A percentile compares a stretch with the other conserved stretches of the same genome.
Evolutionary conservation across 2,329 filamentous ascomycete species (phyloP).

Genomic region (Penicillium occitanis): DNA sequence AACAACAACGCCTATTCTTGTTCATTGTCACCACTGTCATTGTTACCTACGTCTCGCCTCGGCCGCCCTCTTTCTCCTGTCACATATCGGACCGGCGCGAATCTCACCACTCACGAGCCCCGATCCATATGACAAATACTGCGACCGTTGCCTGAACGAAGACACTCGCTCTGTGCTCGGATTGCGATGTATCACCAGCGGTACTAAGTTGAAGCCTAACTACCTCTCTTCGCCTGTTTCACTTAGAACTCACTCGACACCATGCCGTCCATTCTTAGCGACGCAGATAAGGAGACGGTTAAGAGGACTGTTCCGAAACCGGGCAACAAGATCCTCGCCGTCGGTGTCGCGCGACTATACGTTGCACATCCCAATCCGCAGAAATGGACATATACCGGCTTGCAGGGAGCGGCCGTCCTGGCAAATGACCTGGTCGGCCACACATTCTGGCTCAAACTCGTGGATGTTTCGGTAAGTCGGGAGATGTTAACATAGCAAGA

Average conservation of each 20-base stretch:
- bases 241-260: conserved; percentile 17
- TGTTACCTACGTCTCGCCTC: background rate
- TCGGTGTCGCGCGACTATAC: conserved; percentile 90
- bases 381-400: conserved; percentile 89
- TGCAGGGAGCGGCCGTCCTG: conserved; percentile 88
- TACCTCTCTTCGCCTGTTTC: conserved; percentile 12
- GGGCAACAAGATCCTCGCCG: conserved; percentile 95
- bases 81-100: background rate
- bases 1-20: background rate
- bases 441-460: conserved; percentile 96
- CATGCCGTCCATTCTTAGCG: conserved; percentile 70
- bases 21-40: conserved; percentile 1
- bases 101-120: background rate
- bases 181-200: conserved; percentile 15
- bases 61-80: background rate
- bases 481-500: background rate
- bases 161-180: background rate
- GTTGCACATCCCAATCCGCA: conserved; percentile 82
- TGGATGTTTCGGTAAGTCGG: conserved; percentile 81
- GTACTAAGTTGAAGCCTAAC: conserved; percentile 20
- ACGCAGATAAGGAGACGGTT: conserved; percentile 94
- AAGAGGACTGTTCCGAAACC: conserved; percentile 91
- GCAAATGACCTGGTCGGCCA: conserved; percentile 92
- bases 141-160: conserved; percentile 1
- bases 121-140: background rate